Conservation (phyloP, 176 grass and related monocot species). For the Ananas comosus region DNA sequence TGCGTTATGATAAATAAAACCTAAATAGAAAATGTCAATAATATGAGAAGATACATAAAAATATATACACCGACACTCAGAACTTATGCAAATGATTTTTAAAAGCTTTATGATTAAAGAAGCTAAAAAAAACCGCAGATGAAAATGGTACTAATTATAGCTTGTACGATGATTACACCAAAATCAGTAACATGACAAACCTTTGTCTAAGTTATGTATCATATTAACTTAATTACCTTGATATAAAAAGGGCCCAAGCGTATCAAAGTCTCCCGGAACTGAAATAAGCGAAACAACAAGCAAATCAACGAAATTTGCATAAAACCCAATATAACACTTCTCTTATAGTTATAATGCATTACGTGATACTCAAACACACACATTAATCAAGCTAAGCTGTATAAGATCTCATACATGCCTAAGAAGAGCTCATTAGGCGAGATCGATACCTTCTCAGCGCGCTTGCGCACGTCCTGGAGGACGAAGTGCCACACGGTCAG, state of each 20-base stretch:
- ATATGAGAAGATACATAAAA: too few species aligned
- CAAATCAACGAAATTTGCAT: conserved; percentile 5
- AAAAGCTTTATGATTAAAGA: too few species aligned
- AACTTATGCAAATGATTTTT: too few species aligned
- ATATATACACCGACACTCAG: too few species aligned
- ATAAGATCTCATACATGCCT: not conserved
- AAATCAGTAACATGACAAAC: not conserved
- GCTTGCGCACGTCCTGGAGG: conserved; percentile 41
- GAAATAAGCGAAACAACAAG: conserved; percentile 35
- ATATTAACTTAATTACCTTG: conserved; percentile 45
- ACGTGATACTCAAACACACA: too few species aligned
- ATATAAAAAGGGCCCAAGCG: conserved; percentile 85
- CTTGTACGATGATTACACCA: not conserved
- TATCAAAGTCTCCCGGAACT: conserved; percentile 89
- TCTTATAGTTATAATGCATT: conserved; percentile 6
- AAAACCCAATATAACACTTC: not conserved
- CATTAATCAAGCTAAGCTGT: not conserved
- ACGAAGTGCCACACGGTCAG: conserved; percentile 76
- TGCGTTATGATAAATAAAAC: too few species aligned
- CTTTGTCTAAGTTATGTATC: conserved; percentile 1
- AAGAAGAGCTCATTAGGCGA: not conserved
- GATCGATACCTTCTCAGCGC: conserved; percentile 62
- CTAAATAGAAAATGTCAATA: too few species aligned
- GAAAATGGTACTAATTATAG: not conserved
- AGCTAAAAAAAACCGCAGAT: too few species aligned